Conservation (phyloP, 768 basidiomycete species). For the Steccherinum ochraceum region DNA sequence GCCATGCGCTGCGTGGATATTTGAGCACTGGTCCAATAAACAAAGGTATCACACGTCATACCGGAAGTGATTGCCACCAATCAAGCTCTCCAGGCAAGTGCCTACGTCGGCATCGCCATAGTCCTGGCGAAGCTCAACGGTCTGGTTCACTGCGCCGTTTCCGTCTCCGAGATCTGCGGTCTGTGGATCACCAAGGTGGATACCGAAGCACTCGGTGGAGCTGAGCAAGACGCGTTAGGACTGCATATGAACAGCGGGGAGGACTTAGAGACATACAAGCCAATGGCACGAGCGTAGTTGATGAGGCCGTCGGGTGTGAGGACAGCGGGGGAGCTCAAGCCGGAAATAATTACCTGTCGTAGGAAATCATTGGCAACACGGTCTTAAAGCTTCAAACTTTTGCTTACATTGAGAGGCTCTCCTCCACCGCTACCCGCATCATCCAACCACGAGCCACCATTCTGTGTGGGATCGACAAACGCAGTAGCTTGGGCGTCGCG, state of each 20-base stretch:
- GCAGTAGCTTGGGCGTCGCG: constrained; percentile 9
- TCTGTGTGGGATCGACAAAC: constrained; percentile 28
- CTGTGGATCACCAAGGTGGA: constrained; percentile 31
- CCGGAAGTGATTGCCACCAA: constrained; percentile 47
- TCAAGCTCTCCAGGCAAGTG: constrained; percentile 39
- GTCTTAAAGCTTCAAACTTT: neutral
- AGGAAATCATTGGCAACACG: neutral
- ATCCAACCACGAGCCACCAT: constrained; percentile 40
- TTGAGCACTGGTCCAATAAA: neutral
- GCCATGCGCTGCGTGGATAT: constrained; percentile 34
- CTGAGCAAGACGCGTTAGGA: too few relatives aligned
- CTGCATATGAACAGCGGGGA: too few relatives aligned
- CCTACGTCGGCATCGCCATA: constrained; percentile 28
- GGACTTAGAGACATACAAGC: constrained; percentile 40
- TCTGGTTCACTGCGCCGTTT: constrained; percentile 38
- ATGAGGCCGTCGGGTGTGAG: constrained; percentile 50
- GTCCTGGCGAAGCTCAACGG: constrained; percentile 38
- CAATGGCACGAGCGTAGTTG: constrained; percentile 56
- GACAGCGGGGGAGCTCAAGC: constrained; percentile 48
- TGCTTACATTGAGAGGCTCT: constrained; percentile 38
- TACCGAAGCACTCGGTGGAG: constrained; percentile 30
- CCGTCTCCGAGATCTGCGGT: constrained; percentile 46
- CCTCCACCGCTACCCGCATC: constrained; percentile 32
- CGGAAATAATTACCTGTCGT: constrained; percentile 56
- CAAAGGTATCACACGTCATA: constrained; percentile 40